Conservation (phyloP, 176 grass and related monocot genomes). For the Juncus effusus region DNA sequence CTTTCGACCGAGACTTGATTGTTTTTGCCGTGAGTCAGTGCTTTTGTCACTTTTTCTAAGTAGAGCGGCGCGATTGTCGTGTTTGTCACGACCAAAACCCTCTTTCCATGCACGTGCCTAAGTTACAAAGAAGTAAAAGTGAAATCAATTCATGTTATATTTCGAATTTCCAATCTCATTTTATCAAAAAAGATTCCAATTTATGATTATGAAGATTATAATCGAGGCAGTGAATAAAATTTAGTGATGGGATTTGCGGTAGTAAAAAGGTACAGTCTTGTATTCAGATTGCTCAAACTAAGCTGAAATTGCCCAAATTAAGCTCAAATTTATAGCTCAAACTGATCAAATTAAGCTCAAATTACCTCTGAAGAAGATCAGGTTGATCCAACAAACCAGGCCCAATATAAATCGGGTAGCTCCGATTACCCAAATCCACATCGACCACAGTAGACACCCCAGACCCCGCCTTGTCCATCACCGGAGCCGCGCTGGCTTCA, state of each 20-base stretch:
- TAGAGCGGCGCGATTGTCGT: constrained; percentile 75
- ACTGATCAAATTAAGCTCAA: not conserved
- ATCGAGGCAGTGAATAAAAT: not conserved
- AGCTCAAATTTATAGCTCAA: not conserved
- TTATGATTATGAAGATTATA: not conserved
- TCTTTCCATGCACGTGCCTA: constrained; percentile 95
- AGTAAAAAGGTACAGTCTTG: not conserved
- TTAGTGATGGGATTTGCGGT: too few relatives aligned
- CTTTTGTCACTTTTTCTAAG: constrained; percentile 80
- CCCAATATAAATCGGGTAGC: constrained; percentile 97
- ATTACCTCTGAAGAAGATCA: constrained; percentile 84
- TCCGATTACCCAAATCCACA: constrained; percentile 86
- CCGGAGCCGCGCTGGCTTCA: constrained; percentile 37
- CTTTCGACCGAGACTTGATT: constrained; percentile 66
- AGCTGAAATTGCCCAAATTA: not conserved
- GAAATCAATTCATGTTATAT: constrained; percentile 5
- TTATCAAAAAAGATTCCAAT: too few relatives aligned
- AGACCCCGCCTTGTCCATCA: constrained; percentile 56
- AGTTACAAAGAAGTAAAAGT: not conserved
- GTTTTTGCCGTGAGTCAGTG: constrained; percentile 59
- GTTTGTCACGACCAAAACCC: constrained; percentile 91
- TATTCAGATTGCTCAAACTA: not conserved
- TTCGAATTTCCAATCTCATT: not conserved
- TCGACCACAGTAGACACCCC: constrained; percentile 72
- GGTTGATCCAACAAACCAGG: constrained; percentile 73